These are phyloP conservation scores for Centaurea solstitialis DNA, from an alignment of 129 eudicot genomes.

Conservation along the genomic window DNA sequence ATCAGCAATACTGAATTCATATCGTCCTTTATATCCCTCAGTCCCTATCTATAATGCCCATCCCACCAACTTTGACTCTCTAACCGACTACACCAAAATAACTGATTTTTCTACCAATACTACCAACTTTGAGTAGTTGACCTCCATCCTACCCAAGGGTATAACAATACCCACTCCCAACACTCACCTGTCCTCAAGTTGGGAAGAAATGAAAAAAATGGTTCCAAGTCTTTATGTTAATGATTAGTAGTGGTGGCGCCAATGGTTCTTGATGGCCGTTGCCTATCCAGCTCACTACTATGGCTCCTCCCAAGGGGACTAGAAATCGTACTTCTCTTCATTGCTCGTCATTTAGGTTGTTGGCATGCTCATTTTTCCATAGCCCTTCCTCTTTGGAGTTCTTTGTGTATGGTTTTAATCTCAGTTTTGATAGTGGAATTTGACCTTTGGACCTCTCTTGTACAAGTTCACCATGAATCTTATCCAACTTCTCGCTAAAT, in stretches of 20 bases:
- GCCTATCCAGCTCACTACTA: background rate
- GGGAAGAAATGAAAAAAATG: background rate
- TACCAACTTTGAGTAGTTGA: background rate
- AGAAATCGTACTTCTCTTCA: background rate
- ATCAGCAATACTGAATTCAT: too few relatives aligned
- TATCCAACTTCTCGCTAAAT: slow-evolving; percentile 40
- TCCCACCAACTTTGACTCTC: background rate
- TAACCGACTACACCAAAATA: background rate
- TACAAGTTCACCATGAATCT: slow-evolving; percentile 28
- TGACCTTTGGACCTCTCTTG: slow-evolving; percentile 29
- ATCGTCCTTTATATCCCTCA: background rate
- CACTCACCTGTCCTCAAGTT: background rate
- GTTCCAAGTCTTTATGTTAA: background rate
- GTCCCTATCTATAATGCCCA: background rate
- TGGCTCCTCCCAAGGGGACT: background rate
- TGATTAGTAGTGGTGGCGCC: background rate
- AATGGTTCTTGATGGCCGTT: background rate
- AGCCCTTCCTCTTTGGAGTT: slow-evolving; percentile 72
- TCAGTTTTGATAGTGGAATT: slow-evolving; percentile 38
- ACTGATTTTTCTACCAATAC: background rate
- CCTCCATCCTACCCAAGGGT: background rate
- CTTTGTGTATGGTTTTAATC: slow-evolving; percentile 53
- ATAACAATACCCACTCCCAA: background rate
- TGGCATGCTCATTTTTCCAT: background rate
- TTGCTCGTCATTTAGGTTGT: background rate